Conservation (phyloP, 176 grass and related monocot genomes). For the Stipa capillata region DNA sequence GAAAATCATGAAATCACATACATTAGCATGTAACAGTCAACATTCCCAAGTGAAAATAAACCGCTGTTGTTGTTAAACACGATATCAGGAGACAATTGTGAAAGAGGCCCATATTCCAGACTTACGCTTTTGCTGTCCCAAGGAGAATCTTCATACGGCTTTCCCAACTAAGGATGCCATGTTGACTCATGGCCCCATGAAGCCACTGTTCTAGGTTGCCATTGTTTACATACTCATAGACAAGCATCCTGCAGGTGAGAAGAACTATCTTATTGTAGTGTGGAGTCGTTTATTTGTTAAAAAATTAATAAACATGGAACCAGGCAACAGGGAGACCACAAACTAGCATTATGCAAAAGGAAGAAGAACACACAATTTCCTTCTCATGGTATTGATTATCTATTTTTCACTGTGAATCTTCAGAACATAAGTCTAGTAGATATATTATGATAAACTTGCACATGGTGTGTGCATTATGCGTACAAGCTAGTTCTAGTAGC, state of each 20-base stretch:
- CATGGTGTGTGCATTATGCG: background rate
- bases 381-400: background rate
- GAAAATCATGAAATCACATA: slow-evolving; percentile 3
- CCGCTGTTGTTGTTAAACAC: background rate
- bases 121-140: slow-evolving; percentile 97
- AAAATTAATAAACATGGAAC: slow-evolving; percentile 10
- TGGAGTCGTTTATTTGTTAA: background rate
- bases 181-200: slow-evolving; percentile 64
- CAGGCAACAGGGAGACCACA: background rate
- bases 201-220: slow-evolving; percentile 99
- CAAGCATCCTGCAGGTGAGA: slow-evolving; percentile 71
- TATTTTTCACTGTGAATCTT: background rate
- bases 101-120: background rate
- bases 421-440: background rate
- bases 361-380: background rate
- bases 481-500: background rate
- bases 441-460: slow-evolving; percentile 4
- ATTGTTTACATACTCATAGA: slow-evolving; percentile 98
- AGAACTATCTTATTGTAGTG: background rate
- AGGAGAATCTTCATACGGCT: slow-evolving; percentile 78
- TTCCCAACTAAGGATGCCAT: slow-evolving; percentile 83
- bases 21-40: slow-evolving; percentile 17
- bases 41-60: background rate
- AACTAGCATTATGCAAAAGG: background rate
- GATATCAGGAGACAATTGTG: background rate